Evolutionary conservation across 2,329 filamentous ascomycete species (phyloP).

Genomic region (Escovopsis weberi): DNA sequence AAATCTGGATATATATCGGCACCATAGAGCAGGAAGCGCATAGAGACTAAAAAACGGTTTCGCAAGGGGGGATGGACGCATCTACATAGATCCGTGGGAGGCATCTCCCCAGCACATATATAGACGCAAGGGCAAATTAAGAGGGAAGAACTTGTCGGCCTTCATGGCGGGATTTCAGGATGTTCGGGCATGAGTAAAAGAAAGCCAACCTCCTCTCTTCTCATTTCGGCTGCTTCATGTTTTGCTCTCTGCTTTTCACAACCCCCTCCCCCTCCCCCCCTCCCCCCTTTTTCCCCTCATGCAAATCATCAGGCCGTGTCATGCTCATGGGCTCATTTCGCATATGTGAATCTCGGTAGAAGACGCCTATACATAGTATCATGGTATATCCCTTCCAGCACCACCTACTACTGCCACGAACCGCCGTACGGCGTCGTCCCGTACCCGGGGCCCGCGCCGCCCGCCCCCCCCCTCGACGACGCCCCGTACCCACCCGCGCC

Average conservation of each 20-base stretch:
- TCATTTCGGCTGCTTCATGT: too few species aligned
- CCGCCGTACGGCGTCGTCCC: constrained; percentile 31
- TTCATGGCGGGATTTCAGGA: neutral
- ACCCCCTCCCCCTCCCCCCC: constrained; percentile 3
- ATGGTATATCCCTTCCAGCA: constrained; percentile 5
- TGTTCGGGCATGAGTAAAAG: too few species aligned
- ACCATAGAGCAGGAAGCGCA: too few species aligned
- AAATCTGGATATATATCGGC: too few species aligned
- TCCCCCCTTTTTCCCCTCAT: too few species aligned
- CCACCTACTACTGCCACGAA: constrained; percentile 35
- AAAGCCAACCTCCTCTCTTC: constrained; percentile 1
- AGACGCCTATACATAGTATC: constrained; percentile 6
- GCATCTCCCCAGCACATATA: too few species aligned
- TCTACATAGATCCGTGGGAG: too few species aligned
- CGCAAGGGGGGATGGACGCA: too few species aligned
- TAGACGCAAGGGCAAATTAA: too few species aligned
- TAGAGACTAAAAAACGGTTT: too few species aligned
- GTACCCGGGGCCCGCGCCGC: constrained; percentile 3
- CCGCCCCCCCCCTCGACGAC: constrained; percentile 2
- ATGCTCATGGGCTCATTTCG: constrained; percentile 6
- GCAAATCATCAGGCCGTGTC: too few species aligned
- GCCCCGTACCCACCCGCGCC: neutral
- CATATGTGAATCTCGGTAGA: constrained; percentile 2
- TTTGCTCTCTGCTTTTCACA: constrained; percentile 1
- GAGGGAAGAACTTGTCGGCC: neutral